phyloP scores from a whole-genome alignment of 306 rosid species.

The Hippophae tibetana region DNA sequence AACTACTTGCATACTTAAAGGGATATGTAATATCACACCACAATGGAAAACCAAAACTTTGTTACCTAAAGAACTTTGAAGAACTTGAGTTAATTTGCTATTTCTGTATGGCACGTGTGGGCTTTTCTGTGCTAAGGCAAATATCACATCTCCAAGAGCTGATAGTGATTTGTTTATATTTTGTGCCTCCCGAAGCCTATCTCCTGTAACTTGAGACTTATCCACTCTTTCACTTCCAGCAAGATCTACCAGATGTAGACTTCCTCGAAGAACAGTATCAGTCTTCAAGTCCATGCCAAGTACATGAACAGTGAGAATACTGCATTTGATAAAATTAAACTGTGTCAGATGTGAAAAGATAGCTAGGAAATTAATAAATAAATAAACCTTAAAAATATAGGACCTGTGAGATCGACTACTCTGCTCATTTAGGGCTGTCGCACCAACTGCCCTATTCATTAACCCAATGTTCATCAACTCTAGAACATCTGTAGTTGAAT shows the following conservation, averaged over 20 bases:
- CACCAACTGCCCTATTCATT: conserved; percentile 76
- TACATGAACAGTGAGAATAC: conserved; percentile 93
- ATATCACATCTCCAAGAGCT: conserved; percentile 97
- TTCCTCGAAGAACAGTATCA: conserved; percentile 65
- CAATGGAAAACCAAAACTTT: conserved; percentile 2
- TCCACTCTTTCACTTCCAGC: conserved; percentile 99
- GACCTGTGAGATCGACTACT: conserved; percentile 99
- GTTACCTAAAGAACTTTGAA: conserved; percentile 90
- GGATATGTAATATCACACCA: no score
- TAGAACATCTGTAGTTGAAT: conserved; percentile 67
- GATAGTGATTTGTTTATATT: conserved; percentile 91
- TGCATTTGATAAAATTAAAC: conserved; percentile 24
- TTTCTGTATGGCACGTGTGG: conserved; percentile 91
- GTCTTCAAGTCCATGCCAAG: conserved; percentile 87
- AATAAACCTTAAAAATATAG: conserved; percentile 4
- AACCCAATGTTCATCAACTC: conserved; percentile 76
- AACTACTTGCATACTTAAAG: no score
- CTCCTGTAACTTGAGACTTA: conserved; percentile 96
- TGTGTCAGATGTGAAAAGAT: conserved; percentile 6
- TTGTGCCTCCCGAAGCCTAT: conserved; percentile 99
- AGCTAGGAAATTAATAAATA: conserved; percentile 9
- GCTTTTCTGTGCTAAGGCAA: conserved; percentile 86
- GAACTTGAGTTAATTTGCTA: conserved; percentile 97
- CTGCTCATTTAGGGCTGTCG: conserved; percentile 91
- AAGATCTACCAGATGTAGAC: conserved; percentile 91